Base-by-base conservation (phyloP, 2,329 filamentous ascomycete species). In the Penicillium sp. region DNA sequence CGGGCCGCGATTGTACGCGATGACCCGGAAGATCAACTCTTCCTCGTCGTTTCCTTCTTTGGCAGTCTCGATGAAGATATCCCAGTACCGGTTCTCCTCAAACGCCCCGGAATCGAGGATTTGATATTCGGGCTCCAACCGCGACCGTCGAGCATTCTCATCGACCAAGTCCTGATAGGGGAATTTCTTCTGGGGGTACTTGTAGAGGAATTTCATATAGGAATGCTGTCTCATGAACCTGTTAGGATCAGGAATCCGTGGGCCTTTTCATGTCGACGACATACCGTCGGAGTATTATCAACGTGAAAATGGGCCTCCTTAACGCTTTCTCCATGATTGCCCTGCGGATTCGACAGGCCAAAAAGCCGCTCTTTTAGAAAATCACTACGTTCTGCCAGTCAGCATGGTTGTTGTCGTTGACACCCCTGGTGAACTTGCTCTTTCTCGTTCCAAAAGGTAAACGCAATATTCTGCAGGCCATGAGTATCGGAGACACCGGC, bases 121-220 rank as follows among this genome's bases (percentile, higher is more conserved):
- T 64, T 96, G 91, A 69, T 95, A 97, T 63, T 97, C 91, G 33
- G 79, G 79, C 49, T 96, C 90, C 54, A 81, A 64, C 64, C 84
- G 87, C 40, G 78, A 77, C 50, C 90, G 80, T 52, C 76, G 79
- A 29, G 82, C 89, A 62, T 95, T 97, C 60, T 94, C 87, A 50
- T 87, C 74, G 51, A 94, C 72, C 32, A 97, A 74, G 51, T 95
- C 82, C 65, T 96, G 78, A 72, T 97, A 97, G 2, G 91, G 93
- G 59, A 97, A 97, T 49, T 84, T 81, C 57, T 78, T 79, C 69
- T 97, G 91, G 1, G 93, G 93, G 58, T 96, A 94, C 69, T 97
- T 97, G 79, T 97, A 97, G 53, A 97, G 83, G 61, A 83, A 94
- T 68, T 97, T 97, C 91, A 97, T 97, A 74, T 97, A 97, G 18